phyloP scores from a whole-genome alignment of 306 rosid species.

The Cotoneaster glaucophyllus region DNA sequence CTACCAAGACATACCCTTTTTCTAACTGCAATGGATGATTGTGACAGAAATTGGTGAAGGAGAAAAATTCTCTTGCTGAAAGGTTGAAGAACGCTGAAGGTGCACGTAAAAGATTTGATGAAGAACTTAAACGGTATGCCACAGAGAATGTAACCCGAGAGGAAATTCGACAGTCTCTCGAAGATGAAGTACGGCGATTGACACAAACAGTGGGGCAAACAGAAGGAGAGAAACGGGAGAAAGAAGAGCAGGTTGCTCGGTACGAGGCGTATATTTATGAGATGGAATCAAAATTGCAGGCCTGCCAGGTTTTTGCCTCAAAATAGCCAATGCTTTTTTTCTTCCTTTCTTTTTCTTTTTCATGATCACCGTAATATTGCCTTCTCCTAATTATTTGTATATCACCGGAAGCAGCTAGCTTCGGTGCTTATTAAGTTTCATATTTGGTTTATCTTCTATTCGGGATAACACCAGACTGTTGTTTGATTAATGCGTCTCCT shows the following conservation, averaged over 20 bases:
- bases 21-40: constrained; percentile 19
- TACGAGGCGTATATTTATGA: constrained; percentile 95
- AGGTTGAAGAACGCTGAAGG: constrained; percentile 93
- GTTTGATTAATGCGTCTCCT: constrained; percentile 17
- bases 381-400: not conserved
- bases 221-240: constrained; percentile 90
- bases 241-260: constrained; percentile 94
- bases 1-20: not conserved
- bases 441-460: not conserved
- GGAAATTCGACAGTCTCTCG: constrained; percentile 90
- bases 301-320: constrained; percentile 72
- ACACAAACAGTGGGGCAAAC: constrained; percentile 96
- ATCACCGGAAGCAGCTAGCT: not conserved
- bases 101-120: constrained; percentile 96
- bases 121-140: constrained; percentile 82
- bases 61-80: constrained; percentile 91
- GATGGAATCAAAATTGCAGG: constrained; percentile 96
- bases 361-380: not conserved
- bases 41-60: constrained; percentile 85
- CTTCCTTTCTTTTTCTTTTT: not conserved
- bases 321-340: not conserved
- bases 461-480: not conserved
- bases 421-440: constrained; percentile 7
- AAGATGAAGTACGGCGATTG: constrained; percentile 83
- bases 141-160: constrained; percentile 91